Conservation (phyloP, 306 rosid genomes). For the Aeschynomene evenia region DNA sequence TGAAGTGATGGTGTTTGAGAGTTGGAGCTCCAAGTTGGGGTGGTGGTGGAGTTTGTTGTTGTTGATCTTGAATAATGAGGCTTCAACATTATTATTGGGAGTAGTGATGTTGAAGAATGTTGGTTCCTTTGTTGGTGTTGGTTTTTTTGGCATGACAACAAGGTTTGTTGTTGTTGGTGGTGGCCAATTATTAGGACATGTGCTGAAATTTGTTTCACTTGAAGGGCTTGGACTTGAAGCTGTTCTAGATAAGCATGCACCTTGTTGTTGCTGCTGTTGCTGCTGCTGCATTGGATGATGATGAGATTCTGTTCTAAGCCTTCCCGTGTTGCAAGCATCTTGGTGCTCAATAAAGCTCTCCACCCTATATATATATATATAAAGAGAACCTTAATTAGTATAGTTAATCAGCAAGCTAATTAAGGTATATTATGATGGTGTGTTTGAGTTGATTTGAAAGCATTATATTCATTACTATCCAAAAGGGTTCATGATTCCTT, state of each 20-base stretch:
- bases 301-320: slow-evolving; percentile 54
- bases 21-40: slow-evolving; percentile 89
- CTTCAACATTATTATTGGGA: neutral
- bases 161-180: slow-evolving; percentile 24
- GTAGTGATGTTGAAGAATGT: slow-evolving; percentile 32
- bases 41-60: slow-evolving; percentile 29
- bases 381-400: slow-evolving; percentile 7
- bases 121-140: slow-evolving; percentile 29
- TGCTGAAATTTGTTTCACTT: slow-evolving; percentile 78
- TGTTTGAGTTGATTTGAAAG: neutral
- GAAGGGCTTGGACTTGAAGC: slow-evolving; percentile 96
- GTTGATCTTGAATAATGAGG: slow-evolving; percentile 23
- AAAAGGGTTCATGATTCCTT: slow-evolving; percentile 10
- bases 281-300: slow-evolving; percentile 56
- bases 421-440: too few species aligned
- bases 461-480: neutral
- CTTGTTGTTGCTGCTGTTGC: slow-evolving; percentile 24
- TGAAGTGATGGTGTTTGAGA: slow-evolving; percentile 48
- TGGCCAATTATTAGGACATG: slow-evolving; percentile 58
- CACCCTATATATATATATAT: slow-evolving; percentile 53
- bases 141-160: slow-evolving; percentile 35
- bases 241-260: slow-evolving; percentile 82
- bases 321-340: slow-evolving; percentile 93
- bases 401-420: neutral
- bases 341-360: slow-evolving; percentile 99